Base-by-base conservation (phyloP, 805 yeast genomes). In the Torulaspora microellipsoides region DNA sequence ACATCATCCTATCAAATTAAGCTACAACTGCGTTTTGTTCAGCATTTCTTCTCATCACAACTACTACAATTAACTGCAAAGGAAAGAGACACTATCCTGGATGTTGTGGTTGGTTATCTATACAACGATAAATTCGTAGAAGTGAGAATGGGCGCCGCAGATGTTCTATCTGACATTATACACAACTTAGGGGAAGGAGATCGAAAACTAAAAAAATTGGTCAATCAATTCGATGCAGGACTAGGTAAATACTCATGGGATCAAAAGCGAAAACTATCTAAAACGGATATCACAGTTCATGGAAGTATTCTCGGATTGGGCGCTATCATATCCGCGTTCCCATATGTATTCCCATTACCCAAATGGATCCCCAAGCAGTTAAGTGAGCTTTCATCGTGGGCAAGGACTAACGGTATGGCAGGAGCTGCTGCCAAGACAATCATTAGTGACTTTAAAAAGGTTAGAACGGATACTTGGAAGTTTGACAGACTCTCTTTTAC, bases 381-480 rank as follows among this genome's bases (percentile, higher is more conserved):
- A 49, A 73, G 84, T 1, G 68, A 76, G 1, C 66, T 93, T 46
- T 89, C 96, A 0, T 77, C 76, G 20, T 81, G 80, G 59, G 81
- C 88, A 2, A 78, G 84, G 12, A 76, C 85, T 15, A 81, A 81
- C 13, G 97, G 97, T 7, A 61, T 81, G 41, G 78, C 85, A 25
- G 96, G 96, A 1, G 77, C 82, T 42, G 77, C 95, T 1, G 95
- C 96, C 6, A 91, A 91, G 63, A 81, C 80, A 27, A 75, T 78
- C 1, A 71, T 91, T 39, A 82, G 95, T 50, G 82, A 80, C 49
- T 93, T 93, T 68, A 91, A 90, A 62, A 89, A 89, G 68, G 80
- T 87, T 5, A 77, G 98, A 52, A 95, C 90, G 46, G 99, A 91
- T 56, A 88, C 97, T 0, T 91, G 99, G 99, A 95, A 86, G 56